Conservation (phyloP, 1,284 basidiomycete genomes). For the Hortiboletus rubellus region DNA sequence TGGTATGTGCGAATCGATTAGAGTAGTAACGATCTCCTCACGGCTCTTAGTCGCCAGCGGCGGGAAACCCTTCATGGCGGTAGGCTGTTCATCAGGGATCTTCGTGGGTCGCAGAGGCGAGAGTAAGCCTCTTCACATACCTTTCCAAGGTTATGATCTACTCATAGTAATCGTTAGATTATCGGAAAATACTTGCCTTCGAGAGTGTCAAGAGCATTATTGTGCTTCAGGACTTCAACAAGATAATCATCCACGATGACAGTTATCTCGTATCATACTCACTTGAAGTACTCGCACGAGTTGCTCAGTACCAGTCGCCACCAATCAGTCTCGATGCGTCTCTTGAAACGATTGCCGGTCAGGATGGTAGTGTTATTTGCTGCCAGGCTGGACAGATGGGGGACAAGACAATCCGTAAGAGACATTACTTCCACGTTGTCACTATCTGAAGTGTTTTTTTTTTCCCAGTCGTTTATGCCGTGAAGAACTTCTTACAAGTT, state of each 20-base stretch:
- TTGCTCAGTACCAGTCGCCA: slow-evolving; percentile 50
- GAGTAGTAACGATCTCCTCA: neutral
- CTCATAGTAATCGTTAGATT: slow-evolving; percentile 43
- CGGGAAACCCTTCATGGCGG: slow-evolving; percentile 56
- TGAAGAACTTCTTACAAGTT: slow-evolving; percentile 59
- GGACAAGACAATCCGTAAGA: slow-evolving; percentile 53
- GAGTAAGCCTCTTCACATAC: slow-evolving; percentile 39
- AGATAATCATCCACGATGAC: slow-evolving; percentile 63
- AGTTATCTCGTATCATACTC: slow-evolving; percentile 62
- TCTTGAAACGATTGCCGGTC: slow-evolving; percentile 55
- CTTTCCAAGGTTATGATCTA: neutral
- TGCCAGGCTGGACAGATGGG: slow-evolving; percentile 56
- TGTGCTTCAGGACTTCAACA: slow-evolving; percentile 61
- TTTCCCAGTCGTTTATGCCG: slow-evolving; percentile 61
- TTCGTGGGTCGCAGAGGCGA: slow-evolving; percentile 57
- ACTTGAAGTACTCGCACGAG: slow-evolving; percentile 63
- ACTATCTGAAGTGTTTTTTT: slow-evolving; percentile 10
- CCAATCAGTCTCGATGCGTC: slow-evolving; percentile 51
- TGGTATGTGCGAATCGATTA: slow-evolving; percentile 42
- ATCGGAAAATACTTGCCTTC: slow-evolving; percentile 52
- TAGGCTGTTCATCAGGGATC: slow-evolving; percentile 65
- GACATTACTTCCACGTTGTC: neutral
- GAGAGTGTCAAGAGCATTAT: slow-evolving; percentile 52
- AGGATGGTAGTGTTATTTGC: slow-evolving; percentile 54
- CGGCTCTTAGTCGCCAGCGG: slow-evolving; percentile 37